Evolutionary conservation across 1,284 basidiomycete genomes (phyloP).

Genomic region (Pseudozyma flocculosa): DNA sequence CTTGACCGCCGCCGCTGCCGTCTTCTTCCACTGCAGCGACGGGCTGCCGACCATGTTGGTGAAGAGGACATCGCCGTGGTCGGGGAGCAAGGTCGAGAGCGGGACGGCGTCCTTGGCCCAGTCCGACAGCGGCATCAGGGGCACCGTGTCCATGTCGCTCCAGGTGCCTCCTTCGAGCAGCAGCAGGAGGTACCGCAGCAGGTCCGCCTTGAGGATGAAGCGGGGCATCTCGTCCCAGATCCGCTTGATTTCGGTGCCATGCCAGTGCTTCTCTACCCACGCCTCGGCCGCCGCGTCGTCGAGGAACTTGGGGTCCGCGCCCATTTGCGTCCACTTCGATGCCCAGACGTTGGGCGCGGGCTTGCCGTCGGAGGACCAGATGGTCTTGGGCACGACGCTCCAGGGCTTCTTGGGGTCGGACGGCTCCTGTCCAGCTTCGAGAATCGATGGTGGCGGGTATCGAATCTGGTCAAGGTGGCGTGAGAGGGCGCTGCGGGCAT

Average conservation of each 20-base stretch:
- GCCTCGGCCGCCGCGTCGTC: constrained; percentile 29
- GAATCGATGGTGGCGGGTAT: not conserved
- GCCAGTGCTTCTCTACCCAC: constrained; percentile 22
- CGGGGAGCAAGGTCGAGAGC: constrained; percentile 7
- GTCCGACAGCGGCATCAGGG: constrained; percentile 24
- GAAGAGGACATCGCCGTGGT: not conserved
- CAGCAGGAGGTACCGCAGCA: constrained; percentile 37
- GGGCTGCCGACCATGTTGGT: no score
- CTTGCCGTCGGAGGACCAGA: constrained; percentile 35
- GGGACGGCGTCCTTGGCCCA: constrained; percentile 33
- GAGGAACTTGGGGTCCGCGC: constrained; percentile 36
- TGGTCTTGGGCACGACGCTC: constrained; percentile 16
- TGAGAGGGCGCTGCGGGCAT: constrained; percentile 14
- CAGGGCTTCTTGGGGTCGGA: not conserved
- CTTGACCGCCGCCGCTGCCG: no score
- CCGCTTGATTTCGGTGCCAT: constrained; percentile 20
- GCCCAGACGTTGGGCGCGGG: constrained; percentile 23
- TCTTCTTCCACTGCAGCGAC: no score
- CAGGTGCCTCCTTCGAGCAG: constrained; percentile 34
- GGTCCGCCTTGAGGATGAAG: constrained; percentile 39
- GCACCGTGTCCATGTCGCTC: constrained; percentile 42
- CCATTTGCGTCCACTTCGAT: constrained; percentile 27
- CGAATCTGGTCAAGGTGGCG: constrained; percentile 19
- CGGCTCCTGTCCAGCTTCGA: no score
- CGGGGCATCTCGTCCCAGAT: constrained; percentile 35